Base-by-base conservation (phyloP, 1,139 yeast genomes). In the Taphrina populina region DNA sequence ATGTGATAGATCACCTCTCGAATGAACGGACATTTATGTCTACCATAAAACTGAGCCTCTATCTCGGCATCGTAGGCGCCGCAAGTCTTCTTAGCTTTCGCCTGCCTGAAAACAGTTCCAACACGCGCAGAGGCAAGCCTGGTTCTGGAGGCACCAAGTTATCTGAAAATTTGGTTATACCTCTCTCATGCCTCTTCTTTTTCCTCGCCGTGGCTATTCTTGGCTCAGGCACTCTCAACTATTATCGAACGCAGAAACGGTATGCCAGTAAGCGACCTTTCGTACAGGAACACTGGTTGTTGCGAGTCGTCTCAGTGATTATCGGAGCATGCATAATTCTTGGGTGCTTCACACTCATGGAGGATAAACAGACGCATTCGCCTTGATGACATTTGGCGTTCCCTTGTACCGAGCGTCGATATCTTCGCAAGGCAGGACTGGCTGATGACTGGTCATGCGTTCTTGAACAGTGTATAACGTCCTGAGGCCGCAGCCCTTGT, bases 21-120 rank as follows among this genome's bases (percentile, higher is more conserved):
- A 52, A 52, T 29, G 56, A 52, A 15, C 49, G 56, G 13, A 52
- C 56, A 2, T 52, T 40, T 30, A 23, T 52, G 26, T 52, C 56
- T 6, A 29, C 41, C 7, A 41, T 52, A 29, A 52, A 43, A 23
- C 17, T 52, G 43, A 33, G 49, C 24, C 32, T 52, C 19, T 30
- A 32, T 20, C 29, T 52, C 13, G 26, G 41, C 30, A 21, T 52
- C 11, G 49, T 46, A 19, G 47, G 39, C n/a, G 23, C 39, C 40
- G 27, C 33, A 10, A 46, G 54, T 23, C 29, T 37, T n/a, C 47
- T 47, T 20, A 33, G 40, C 37, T n/a, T 52, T 15, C 43, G 43
- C 8, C 47, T 54, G 29, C 47, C 47, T 11, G 47, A 30, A n/a
- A 23, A 24, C 13, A 20, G 11, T 26, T 29, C 33, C 19, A 13